Conservation (phyloP, 2,329 filamentous ascomycete species). For the Ophiocordyceps camponoti-saundersi region DNA sequence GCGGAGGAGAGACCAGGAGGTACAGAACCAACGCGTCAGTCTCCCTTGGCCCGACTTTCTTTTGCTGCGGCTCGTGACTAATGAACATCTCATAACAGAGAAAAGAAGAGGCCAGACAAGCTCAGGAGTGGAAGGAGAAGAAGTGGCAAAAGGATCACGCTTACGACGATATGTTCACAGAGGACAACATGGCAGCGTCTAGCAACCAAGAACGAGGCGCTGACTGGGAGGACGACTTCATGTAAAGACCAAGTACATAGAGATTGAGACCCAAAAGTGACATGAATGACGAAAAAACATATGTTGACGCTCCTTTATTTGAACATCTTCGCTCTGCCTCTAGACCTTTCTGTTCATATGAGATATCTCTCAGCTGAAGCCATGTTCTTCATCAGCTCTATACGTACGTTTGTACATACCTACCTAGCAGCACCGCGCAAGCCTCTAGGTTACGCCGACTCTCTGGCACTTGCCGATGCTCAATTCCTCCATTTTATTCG, state of each 20-base stretch:
- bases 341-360: background rate
- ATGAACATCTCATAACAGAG: conserved; percentile 35
- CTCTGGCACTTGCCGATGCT: conserved; percentile 12
- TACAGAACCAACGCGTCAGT: conserved; percentile 42
- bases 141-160: conserved; percentile 96
- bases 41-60: background rate
- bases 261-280: background rate
- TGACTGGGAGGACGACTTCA: conserved; percentile 82
- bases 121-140: conserved; percentile 70
- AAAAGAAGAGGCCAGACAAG: conserved; percentile 57
- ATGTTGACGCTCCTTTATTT: too few relatives aligned
- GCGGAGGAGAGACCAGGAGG: conserved; percentile 52
- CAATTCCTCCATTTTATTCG: conserved; percentile 15
- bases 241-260: conserved; percentile 36
- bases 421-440: too few relatives aligned
- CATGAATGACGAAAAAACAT: background rate
- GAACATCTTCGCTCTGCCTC: background rate
- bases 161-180: conserved; percentile 81
- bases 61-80: background rate
- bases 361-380: background rate
- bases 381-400: background rate
- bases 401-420: too few relatives aligned
- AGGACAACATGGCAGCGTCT: conserved; percentile 57
- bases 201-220: conserved; percentile 75
- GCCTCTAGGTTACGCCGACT: conserved; percentile 13